These are phyloP conservation scores for Capronia coronata DNA, from an alignment of 2,329 filamentous ascomycete genomes.

Conservation along the genomic window DNA sequence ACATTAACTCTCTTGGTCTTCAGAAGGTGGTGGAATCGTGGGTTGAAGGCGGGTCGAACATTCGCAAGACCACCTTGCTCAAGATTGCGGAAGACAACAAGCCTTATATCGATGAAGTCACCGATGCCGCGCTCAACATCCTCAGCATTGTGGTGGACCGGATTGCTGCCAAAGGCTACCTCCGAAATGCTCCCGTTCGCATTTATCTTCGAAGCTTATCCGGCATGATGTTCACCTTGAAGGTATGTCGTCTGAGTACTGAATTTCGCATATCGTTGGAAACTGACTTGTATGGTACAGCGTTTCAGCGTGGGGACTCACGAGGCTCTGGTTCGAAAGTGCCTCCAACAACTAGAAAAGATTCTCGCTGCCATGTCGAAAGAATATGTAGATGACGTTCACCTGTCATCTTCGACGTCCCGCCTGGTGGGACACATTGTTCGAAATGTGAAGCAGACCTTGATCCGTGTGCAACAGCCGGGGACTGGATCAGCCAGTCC, in stretches of 20 bases:
- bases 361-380: constrained; percentile 54
- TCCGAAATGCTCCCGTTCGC: constrained; percentile 57
- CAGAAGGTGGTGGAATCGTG: constrained; percentile 78
- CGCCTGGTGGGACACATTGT: constrained; percentile 54
- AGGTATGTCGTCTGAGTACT: constrained; percentile 38
- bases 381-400: constrained; percentile 60
- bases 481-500: constrained; percentile 30
- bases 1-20: constrained; percentile 86
- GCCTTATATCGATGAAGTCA: constrained; percentile 56
- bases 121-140: constrained; percentile 55
- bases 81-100: constrained; percentile 44
- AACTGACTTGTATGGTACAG: constrained; percentile 30
- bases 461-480: constrained; percentile 27
- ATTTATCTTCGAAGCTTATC: constrained; percentile 60
- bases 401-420: constrained; percentile 57
- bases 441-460: constrained; percentile 25
- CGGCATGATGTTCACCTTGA: constrained; percentile 59
- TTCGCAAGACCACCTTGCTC: constrained; percentile 19
- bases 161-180: constrained; percentile 51
- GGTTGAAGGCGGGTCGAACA: constrained; percentile 23
- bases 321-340: constrained; percentile 55
- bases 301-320: constrained; percentile 59
- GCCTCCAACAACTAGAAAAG: constrained; percentile 52
- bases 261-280: background rate
- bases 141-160: constrained; percentile 55